Base-by-base conservation (phyloP, 2,329 filamentous ascomycete species). In the Penicillium griseofulvum region DNA sequence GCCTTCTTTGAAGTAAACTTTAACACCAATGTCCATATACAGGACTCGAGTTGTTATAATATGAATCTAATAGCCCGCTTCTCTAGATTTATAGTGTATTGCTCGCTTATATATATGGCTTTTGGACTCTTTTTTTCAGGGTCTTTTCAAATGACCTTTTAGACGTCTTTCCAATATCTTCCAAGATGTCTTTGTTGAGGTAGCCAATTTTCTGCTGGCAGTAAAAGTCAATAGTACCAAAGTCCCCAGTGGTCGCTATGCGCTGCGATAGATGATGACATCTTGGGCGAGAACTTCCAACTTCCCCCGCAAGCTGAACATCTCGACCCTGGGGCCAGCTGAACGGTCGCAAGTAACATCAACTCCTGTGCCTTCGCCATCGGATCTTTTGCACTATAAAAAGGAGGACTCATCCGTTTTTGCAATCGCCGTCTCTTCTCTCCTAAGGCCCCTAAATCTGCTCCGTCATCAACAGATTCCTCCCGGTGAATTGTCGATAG, bases 261-360 rank as follows among this genome's bases (percentile, higher is more conserved):
- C 2, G 3, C 14, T n/a, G 14, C 29, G 43, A 24, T 24, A 24
- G 9, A 24, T 5, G 12, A 54, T 51, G 33, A 54, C 47, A 51
- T 45, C 28, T 34, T 51, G 34, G 16, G 48, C 37, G 19, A 54
- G 47, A 54, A 45, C 52, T 51, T 54, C 47, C 47, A 39, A 54
- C 47, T 45, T 12, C 34, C 52, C 52, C 52, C 52, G 41, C 47
- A 33, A 49, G 43, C n/a, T 37, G 28, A 14, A 41, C 43, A 33
- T 14, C 19, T 46, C 19, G 41, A 39, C 28, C 19, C 43, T n/a
- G 34, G 31, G 42, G 11, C 33, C 33, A 31, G 17, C 17, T 26
- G 42, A 47, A 33, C 17, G 26, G 26, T 47, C 34, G 42, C 33
- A 17, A 52, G 19, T 24, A 24, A 39, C 24, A 17, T 19, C 33